Conservation (phyloP, 2,329 filamentous ascomycete genomes). For the Beauveria sp. region DNA sequence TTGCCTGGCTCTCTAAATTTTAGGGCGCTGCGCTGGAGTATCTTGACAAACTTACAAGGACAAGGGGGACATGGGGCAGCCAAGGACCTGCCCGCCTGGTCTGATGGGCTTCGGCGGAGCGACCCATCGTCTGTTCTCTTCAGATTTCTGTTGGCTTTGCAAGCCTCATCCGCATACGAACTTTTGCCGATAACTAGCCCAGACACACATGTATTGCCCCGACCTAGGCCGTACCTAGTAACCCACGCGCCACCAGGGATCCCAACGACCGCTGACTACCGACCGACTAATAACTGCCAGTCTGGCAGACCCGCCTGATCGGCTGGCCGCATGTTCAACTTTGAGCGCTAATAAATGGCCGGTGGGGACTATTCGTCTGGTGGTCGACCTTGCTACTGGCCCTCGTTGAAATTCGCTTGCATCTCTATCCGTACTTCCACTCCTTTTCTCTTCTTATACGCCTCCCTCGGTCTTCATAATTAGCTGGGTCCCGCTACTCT, state of each 20-base stretch:
- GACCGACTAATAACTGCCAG: background rate
- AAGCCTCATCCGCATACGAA: background rate
- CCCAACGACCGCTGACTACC: background rate
- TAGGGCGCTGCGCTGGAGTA: no score
- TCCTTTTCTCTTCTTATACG: background rate
- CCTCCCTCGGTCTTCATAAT: background rate
- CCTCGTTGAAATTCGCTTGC: background rate
- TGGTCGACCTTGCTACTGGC: background rate
- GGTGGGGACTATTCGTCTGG: conserved; percentile 3
- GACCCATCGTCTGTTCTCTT: conserved; percentile 4
- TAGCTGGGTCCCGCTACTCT: background rate
- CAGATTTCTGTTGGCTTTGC: background rate
- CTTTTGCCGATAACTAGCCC: background rate
- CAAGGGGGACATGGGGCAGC: background rate
- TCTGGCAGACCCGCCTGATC: conserved; percentile 16
- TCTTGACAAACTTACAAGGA: no score
- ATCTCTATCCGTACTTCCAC: background rate
- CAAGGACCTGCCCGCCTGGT: background rate
- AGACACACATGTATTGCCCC: background rate
- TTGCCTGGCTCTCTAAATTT: no score
- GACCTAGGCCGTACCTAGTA: no score
- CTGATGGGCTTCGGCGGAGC: background rate
- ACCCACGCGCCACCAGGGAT: background rate
- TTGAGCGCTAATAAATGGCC: conserved; percentile 17
- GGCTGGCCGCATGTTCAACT: conserved; percentile 18